Evolutionary conservation across 1,284 basidiomycete species (phyloP).

Genomic region (Heterobasidion annosum): DNA sequence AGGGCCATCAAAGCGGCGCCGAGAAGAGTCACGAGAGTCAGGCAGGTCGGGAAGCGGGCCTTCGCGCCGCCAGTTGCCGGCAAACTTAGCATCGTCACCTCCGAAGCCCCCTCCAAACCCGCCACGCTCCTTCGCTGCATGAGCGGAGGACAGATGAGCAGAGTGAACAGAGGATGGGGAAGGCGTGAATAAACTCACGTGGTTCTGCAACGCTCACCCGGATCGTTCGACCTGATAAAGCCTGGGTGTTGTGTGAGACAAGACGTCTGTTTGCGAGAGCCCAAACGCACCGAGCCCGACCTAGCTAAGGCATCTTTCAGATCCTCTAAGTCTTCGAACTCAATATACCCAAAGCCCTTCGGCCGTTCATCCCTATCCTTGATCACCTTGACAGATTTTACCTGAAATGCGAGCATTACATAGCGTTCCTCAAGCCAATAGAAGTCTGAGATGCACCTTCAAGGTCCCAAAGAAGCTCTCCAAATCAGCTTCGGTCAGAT

Average conservation of each 20-base stretch:
- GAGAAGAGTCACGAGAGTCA: constrained; percentile 46
- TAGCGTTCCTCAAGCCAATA: neutral
- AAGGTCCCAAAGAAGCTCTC: constrained; percentile 69
- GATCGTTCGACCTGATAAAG: constrained; percentile 72
- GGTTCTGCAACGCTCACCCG: constrained; percentile 95
- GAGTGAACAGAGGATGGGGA: constrained; percentile 1
- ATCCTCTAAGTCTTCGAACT: constrained; percentile 79
- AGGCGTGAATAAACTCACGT: constrained; percentile 43
- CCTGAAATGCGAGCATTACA: constrained; percentile 27
- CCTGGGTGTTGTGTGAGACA: constrained; percentile 26
- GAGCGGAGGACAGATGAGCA: neutral
- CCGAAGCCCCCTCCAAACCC: constrained; percentile 37
- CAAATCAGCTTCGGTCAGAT: constrained; percentile 80
- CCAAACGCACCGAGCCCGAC: constrained; percentile 47
- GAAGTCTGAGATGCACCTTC: constrained; percentile 34
- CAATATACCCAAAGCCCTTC: constrained; percentile 97
- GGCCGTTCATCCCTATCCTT: constrained; percentile 86
- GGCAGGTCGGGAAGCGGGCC: constrained; percentile 72
- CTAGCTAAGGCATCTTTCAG: constrained; percentile 77
- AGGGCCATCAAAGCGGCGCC: constrained; percentile 53
- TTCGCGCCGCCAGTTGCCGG: constrained; percentile 79
- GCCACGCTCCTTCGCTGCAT: constrained; percentile 61
- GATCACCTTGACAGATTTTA: constrained; percentile 88
- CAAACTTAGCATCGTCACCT: constrained; percentile 68
- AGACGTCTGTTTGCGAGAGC: neutral